Percentiles rank a stretch among this genome's conserved stretches.
These are phyloP conservation scores for Penicillium goetzii DNA, from an alignment of 495 filamentous ascomycete genomes.

Conservation along the genomic window DNA sequence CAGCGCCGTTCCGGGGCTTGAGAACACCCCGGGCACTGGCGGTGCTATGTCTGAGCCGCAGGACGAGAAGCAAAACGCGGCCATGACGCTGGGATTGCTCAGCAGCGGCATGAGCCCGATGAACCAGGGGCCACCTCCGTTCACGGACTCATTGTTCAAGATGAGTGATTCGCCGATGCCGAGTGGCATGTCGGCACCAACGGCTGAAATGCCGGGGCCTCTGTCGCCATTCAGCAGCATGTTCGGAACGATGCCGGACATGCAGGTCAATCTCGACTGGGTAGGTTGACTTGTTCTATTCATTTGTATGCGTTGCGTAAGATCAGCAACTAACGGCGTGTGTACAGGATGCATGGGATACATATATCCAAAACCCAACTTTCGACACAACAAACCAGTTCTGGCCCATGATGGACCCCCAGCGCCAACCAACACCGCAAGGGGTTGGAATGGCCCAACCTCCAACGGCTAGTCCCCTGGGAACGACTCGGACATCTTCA, in stretches of 20 bases:
- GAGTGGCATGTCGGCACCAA: constrained; percentile 36
- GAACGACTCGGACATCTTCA: constrained; percentile 12
- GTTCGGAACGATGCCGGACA: constrained; percentile 63
- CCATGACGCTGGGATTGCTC: constrained; percentile 81
- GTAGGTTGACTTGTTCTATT: constrained; percentile 50
- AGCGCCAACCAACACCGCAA: constrained; percentile 32
- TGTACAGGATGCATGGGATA: constrained; percentile 59
- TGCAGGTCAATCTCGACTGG: constrained; percentile 76
- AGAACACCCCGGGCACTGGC: constrained; percentile 23
- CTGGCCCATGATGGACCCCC: constrained; percentile 50
- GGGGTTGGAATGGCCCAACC: constrained; percentile 25
- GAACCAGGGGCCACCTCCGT: constrained; percentile 42
- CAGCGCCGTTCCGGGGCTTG: constrained; percentile 34
- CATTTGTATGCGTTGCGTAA: background rate
- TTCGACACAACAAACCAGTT: constrained; percentile 51
- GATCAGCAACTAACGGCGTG: background rate
- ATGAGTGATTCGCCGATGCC: constrained; percentile 37
- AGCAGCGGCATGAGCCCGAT: constrained; percentile 71
- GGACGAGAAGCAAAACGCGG: constrained; percentile 64
- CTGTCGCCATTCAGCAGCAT: constrained; percentile 59
- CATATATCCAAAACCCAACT: constrained; percentile 55
- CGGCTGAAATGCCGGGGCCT: constrained; percentile 39
- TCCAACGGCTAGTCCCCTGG: constrained; percentile 21
- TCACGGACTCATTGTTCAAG: constrained; percentile 39
- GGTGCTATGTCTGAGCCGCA: constrained; percentile 37